Evolutionary conservation across 2,329 filamentous ascomycete species (phyloP), one percentile per base, ranked within the genome.

Genomic region (Trichoderma aggressivum): DNA sequence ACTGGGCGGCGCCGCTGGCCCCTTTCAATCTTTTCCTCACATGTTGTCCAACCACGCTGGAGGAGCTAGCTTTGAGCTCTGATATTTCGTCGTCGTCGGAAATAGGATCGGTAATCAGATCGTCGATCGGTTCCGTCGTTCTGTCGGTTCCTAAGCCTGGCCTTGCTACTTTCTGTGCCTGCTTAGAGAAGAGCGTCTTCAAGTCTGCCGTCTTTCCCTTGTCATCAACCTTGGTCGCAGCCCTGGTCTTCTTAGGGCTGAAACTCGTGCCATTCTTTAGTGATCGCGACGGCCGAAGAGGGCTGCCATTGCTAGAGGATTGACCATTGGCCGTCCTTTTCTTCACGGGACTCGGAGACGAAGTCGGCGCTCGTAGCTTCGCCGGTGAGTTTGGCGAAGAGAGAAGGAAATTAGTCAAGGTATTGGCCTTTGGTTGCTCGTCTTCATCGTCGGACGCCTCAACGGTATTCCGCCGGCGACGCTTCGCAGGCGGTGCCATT

Each of bases 11-110:
- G 12, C 75, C 76, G 8, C 78, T 76, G 11, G 75, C 76, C 24
- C 82, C 83, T 70, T 82, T 83, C 71, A 86, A 81, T 47, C 89
- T 80, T 76, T 87, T 90, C 63, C 83, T 84, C 6, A 87, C 88
- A 71, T 86, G 85, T 74, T 85, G 82, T 5, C 88, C 84, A 3
- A 90, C 85, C 21, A 89, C 78, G 74, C 88, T 91, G 21, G 84
- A 82, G 2, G 80, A 82, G 71, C 84, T 85, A 2, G 84, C 82
- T 72, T 82, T 87, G 73, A 84, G 80, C 36, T 86, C 84, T 6
- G 82, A 82, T 39, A 89, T 83, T 34, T 88, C 85, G 75, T 89
- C 88, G 67, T 89, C 87, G 65, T 89, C 88, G 36, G 88, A 90
- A 75, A 90, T 89, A 2, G 85, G 84, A 74, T 88, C 86, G 80